Conservation (phyloP, 2,329 filamentous ascomycete species). For the Fusarium ramigenum region DNA sequence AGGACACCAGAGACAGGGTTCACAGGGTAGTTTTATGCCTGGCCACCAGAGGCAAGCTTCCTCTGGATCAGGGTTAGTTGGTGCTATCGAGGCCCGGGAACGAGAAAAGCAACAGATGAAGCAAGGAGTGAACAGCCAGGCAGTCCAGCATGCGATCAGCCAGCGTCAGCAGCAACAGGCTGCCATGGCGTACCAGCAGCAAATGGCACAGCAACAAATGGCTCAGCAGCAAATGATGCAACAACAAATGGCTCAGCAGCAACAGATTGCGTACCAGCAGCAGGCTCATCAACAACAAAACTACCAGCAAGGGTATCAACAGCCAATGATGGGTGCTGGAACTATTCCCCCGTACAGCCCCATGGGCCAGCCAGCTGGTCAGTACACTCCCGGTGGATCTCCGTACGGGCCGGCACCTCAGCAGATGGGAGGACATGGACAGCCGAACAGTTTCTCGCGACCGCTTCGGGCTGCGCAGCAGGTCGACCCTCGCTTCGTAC, state of each 20-base stretch:
- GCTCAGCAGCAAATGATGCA: constrained; percentile 43
- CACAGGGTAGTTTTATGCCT: constrained; percentile 64
- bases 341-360: constrained; percentile 39
- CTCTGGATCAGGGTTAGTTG: constrained; percentile 72
- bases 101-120: constrained; percentile 78
- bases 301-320: constrained; percentile 37
- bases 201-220: constrained; percentile 61
- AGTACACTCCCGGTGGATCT: constrained; percentile 32
- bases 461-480: constrained; percentile 46
- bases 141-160: constrained; percentile 34
- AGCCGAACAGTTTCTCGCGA: constrained; percentile 46
- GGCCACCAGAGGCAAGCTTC: constrained; percentile 61
- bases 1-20: constrained; percentile 60
- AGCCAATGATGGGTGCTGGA: constrained; percentile 41
- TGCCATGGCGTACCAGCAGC: constrained; percentile 43
- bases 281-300: constrained; percentile 55
- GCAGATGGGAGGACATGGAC: constrained; percentile 30
- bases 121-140: constrained; percentile 65
- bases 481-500: constrained; percentile 42
- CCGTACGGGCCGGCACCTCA: constrained; percentile 38
- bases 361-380: constrained; percentile 36
- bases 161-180: constrained; percentile 34
- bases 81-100: constrained; percentile 82
- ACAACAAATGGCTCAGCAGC: constrained; percentile 41
- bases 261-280: constrained; percentile 54